Evolutionary conservation across 495 filamentous ascomycete species (phyloP).

Genomic region (Mytilinidion resinicola): DNA sequence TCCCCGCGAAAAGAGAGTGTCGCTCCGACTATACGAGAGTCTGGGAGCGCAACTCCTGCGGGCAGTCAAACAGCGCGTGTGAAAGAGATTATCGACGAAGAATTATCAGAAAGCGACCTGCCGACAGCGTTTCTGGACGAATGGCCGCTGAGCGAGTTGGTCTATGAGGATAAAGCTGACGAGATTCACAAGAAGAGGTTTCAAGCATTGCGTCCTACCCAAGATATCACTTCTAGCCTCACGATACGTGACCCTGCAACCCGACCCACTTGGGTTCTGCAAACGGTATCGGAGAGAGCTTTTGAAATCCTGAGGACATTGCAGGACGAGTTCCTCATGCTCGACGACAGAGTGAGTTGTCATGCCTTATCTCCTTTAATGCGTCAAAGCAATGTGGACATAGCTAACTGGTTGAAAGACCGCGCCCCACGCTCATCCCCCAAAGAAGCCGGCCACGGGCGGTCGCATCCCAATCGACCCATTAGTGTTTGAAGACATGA

Average conservation of each 20-base stretch:
- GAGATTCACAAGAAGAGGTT: slow-evolving; percentile 26
- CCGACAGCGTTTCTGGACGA: slow-evolving; percentile 18
- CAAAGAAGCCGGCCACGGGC: slow-evolving; percentile 37
- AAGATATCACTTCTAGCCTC: slow-evolving; percentile 27
- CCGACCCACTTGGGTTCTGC: slow-evolving; percentile 46
- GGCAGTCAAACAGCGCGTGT: neutral
- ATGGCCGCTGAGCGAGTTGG: slow-evolving; percentile 9
- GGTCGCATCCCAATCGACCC: slow-evolving; percentile 30
- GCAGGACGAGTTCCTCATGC: slow-evolving; percentile 58
- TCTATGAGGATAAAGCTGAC: slow-evolving; percentile 24
- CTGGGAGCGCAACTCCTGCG: slow-evolving; percentile 5
- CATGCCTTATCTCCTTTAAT: neutral
- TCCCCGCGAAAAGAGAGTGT: too few relatives aligned
- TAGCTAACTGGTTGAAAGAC: slow-evolving; percentile 20
- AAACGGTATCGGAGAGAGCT: slow-evolving; percentile 47
- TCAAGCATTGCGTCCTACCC: slow-evolving; percentile 27
- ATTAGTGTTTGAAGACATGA: slow-evolving; percentile 33
- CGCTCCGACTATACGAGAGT: too few relatives aligned
- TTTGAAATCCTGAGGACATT: slow-evolving; percentile 49
- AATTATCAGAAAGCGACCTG: slow-evolving; percentile 22
- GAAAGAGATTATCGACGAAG: slow-evolving; percentile 21
- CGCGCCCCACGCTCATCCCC: slow-evolving; percentile 36
- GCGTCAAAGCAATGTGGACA: neutral
- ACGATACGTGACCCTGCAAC: slow-evolving; percentile 29
- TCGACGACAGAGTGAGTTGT: slow-evolving; percentile 44